A percentile compares a stretch with the other conserved stretches of the same genome.
Evolutionary conservation across 768 basidiomycete species (phyloP).

Genomic region (Pulveroboletus sp.): DNA sequence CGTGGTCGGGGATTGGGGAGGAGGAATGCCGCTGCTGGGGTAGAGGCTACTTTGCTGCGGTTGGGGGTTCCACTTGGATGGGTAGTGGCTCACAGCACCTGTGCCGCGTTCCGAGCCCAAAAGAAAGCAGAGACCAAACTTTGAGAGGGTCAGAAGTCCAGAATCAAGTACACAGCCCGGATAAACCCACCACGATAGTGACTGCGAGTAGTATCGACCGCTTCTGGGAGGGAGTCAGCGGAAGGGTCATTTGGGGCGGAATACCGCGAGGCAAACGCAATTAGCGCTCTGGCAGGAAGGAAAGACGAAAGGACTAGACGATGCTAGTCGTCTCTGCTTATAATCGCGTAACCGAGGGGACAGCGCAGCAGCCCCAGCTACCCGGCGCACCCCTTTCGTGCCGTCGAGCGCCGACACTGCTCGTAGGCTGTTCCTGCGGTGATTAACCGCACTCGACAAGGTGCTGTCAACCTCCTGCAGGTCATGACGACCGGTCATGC

Average conservation of each 20-base stretch:
- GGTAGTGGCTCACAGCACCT: background rate
- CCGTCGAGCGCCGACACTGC: no score
- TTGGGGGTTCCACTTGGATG: constrained; percentile 1
- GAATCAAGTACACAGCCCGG: no score
- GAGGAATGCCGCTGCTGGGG: background rate
- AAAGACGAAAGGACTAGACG: background rate
- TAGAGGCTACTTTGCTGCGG: background rate
- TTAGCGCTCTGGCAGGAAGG: background rate
- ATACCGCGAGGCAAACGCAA: background rate
- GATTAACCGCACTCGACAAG: no score
- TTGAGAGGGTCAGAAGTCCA: background rate
- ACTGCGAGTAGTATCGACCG: constrained; percentile 26
- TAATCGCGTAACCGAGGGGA: background rate
- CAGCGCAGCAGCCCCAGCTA: background rate
- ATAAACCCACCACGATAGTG: constrained; percentile 21
- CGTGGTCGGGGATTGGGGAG: background rate
- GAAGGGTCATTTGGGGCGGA: constrained; percentile 16
- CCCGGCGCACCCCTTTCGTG: no score
- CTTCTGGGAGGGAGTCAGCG: constrained; percentile 27
- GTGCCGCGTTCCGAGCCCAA: constrained; percentile 9
- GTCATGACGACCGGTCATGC: background rate
- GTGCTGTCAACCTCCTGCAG: background rate
- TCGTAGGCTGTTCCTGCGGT: no score
- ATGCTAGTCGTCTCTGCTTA: background rate
- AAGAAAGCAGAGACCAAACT: constrained; percentile 23